Evolutionary conservation across 2,329 filamentous ascomycete genomes (phyloP).

Genomic region (Bimuria novae-zelandiae): DNA sequence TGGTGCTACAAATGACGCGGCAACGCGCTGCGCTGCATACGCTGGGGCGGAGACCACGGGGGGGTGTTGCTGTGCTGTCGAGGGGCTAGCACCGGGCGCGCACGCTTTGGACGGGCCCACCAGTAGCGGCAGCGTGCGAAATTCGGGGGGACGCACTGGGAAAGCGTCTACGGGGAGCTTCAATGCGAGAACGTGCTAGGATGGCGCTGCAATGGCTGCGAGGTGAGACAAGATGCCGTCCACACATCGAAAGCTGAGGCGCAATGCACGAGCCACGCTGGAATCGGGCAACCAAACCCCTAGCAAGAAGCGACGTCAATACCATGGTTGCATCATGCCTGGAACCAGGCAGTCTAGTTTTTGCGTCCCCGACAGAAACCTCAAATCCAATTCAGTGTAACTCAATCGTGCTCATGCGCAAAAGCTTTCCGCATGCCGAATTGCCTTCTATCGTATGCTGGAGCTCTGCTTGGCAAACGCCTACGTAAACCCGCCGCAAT

Average conservation of each 20-base stretch:
- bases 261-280: constrained; percentile 20
- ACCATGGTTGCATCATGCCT: constrained; percentile 15
- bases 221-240: constrained; percentile 18
- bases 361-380: not conserved
- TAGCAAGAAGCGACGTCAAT: constrained; percentile 15
- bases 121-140: not conserved
- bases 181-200: constrained; percentile 8
- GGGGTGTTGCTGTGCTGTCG: constrained; percentile 20
- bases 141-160: not conserved
- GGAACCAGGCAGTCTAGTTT: not conserved
- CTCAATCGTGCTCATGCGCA: too few relatives aligned
- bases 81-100: constrained; percentile 26
- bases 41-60: constrained; percentile 31
- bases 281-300: constrained; percentile 8
- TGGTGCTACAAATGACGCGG: constrained; percentile 22
- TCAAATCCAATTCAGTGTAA: too few relatives aligned
- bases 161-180: constrained; percentile 3
- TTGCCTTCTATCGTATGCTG: too few relatives aligned
- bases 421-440: too few relatives aligned
- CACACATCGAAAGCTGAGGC: constrained; percentile 14
- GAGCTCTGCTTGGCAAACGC: too few relatives aligned
- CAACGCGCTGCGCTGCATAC: constrained; percentile 31
- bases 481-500: too few relatives aligned
- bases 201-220: constrained; percentile 12
- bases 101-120: constrained; percentile 6